phyloP scores from a whole-genome alignment of 2,329 filamentous ascomycete species.

The Verticillium longisporum region DNA sequence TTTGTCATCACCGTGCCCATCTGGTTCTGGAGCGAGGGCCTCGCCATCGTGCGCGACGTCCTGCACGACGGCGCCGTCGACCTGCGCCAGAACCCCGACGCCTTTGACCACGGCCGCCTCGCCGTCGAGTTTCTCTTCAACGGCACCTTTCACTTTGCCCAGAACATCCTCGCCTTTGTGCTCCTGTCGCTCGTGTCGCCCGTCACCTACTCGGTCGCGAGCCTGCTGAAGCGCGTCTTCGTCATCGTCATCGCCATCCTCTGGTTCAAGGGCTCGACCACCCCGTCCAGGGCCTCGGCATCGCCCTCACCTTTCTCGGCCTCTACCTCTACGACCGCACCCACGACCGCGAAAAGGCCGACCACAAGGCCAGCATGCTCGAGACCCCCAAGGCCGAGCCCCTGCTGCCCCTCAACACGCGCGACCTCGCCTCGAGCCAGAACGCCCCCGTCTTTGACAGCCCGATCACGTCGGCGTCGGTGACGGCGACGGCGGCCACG shows the following conservation, averaged over 20 bases:
- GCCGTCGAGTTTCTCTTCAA: conserved; percentile 93
- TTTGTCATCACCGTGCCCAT: conserved; percentile 84
- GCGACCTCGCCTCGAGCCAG: conserved; percentile 25
- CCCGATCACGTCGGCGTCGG: conserved; percentile 16
- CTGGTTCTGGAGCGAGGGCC: conserved; percentile 89
- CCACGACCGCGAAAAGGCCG: conserved; percentile 79
- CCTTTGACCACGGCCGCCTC: conserved; percentile 69
- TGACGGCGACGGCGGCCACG: conserved; percentile 23
- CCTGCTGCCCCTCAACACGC: conserved; percentile 60
- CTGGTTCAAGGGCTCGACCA: conserved; percentile 92
- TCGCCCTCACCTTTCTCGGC: conserved; percentile 81
- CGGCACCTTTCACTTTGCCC: conserved; percentile 90
- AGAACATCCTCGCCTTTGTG: conserved; percentile 92
- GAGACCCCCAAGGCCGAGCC: conserved; percentile 37
- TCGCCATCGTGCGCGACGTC: conserved; percentile 70
- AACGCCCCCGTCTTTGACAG: conserved; percentile 29
- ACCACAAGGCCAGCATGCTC: conserved; percentile 70
- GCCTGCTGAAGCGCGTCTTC: conserved; percentile 93
- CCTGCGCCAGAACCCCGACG: conserved; percentile 48
- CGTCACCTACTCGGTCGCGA: conserved; percentile 95
- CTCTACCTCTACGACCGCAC: conserved; percentile 95
- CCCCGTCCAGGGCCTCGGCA: conserved; percentile 75
- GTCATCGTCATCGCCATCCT: conserved; percentile 92
- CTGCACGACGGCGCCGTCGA: conserved; percentile 71
- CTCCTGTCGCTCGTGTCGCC: conserved; percentile 89